A percentile compares a stretch with the other conserved stretches of the same genome.
These are phyloP conservation scores for Debaryomyces prosopidis DNA, from an alignment of 805 yeast genomes.

Conservation along the genomic window DNA sequence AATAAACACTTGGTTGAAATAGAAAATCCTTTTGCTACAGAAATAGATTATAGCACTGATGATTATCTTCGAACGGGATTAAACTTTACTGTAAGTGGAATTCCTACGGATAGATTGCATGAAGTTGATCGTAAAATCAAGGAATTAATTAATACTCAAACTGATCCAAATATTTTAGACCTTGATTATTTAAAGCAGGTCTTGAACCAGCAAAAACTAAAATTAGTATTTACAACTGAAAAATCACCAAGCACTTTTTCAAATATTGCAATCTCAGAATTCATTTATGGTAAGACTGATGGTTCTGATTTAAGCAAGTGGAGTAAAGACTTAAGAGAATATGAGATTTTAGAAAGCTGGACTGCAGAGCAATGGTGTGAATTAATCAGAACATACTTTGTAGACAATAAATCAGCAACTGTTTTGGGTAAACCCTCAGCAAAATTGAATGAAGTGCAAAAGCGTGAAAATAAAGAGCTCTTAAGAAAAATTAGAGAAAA, in stretches of 20 bases:
- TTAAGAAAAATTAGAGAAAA: conserved; percentile 48
- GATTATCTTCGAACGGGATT: conserved; percentile 67
- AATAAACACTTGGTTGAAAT: conserved; percentile 74
- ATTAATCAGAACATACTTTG: conserved; percentile 51
- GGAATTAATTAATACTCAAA: conserved; percentile 53
- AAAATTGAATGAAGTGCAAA: conserved; percentile 52
- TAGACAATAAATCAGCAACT: conserved; percentile 63
- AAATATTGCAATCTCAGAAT: conserved; percentile 71
- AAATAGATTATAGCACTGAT: conserved; percentile 68
- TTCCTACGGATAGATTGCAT: conserved; percentile 65
- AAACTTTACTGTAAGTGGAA: conserved; percentile 62
- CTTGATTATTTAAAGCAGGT: conserved; percentile 65
- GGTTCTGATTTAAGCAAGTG: conserved; percentile 60
- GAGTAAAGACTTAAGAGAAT: conserved; percentile 58
- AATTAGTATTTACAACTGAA: conserved; percentile 61
- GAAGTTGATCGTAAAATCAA: conserved; percentile 55
- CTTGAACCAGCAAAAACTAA: conserved; percentile 62
- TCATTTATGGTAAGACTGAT: conserved; percentile 70
- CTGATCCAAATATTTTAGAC: conserved; percentile 54
- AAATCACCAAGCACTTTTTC: conserved; percentile 62
- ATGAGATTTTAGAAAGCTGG: conserved; percentile 62
- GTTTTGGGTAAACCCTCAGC: conserved; percentile 74
- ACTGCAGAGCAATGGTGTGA: conserved; percentile 63
- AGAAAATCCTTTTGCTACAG: conserved; percentile 78
- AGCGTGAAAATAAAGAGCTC: conserved; percentile 50